phyloP scores from a whole-genome alignment of 2,329 filamentous ascomycete species.

The Amylocarpus encephaloides region DNA sequence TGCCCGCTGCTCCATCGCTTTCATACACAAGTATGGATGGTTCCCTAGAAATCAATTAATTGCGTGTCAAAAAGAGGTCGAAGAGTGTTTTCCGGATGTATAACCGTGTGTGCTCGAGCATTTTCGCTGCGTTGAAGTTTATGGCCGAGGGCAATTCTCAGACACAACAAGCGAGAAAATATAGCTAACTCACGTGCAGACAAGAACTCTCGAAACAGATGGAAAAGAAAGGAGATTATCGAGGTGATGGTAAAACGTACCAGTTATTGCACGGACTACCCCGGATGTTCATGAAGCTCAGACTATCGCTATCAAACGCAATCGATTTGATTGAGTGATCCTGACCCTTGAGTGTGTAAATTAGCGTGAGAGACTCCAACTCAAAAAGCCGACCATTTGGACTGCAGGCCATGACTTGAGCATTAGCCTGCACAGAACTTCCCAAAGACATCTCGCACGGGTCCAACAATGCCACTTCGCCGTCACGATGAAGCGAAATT shows the following conservation, averaged over 20 bases:
- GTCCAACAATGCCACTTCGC: constrained; percentile 8
- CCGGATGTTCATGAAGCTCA: constrained; percentile 32
- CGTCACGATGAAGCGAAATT: constrained; percentile 4
- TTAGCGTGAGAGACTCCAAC: constrained; percentile 20
- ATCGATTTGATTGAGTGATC: constrained; percentile 28
- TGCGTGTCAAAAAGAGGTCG: too few species aligned
- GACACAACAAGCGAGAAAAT: too few species aligned
- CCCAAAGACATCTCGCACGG: constrained; percentile 9
- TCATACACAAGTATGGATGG: constrained; percentile 29
- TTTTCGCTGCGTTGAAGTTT: too few species aligned
- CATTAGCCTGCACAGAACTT: not conserved
- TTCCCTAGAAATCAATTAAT: constrained; percentile 17
- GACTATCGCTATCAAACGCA: constrained; percentile 30
- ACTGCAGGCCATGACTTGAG: constrained; percentile 17
- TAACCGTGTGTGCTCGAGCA: too few species aligned
- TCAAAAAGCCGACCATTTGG: constrained; percentile 18
- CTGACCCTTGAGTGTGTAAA: constrained; percentile 29
- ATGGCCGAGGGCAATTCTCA: too few species aligned
- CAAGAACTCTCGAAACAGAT: too few species aligned
- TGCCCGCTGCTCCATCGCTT: constrained; percentile 20
- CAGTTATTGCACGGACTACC: constrained; percentile 32
- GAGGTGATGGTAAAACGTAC: constrained; percentile 5
- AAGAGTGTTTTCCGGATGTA: too few species aligned
- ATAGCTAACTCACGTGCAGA: too few species aligned
- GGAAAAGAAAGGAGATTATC: too few species aligned